phyloP scores from a whole-genome alignment of 352 stramenopile species.

The Pythium phragmiticola region DNA sequence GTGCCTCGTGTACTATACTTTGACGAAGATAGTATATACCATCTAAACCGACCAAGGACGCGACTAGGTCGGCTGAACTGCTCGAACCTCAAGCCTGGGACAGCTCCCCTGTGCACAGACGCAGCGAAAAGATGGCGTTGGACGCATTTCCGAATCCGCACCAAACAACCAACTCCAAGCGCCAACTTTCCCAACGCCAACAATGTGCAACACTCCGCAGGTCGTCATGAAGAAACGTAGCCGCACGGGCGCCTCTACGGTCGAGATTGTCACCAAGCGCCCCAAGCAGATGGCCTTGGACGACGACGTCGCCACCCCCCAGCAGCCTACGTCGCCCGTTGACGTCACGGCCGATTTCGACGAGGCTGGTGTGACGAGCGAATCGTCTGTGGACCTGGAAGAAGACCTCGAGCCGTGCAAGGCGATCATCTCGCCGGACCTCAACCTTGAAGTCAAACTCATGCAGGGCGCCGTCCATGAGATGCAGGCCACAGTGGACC shows the following conservation, averaged over 20 bases:
- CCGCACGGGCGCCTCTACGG: constrained; percentile 1
- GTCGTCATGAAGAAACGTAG: constrained; percentile 22
- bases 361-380: constrained; percentile 5
- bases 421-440: constrained; percentile 13
- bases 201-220: constrained; percentile 13
- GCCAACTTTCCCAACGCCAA: not conserved
- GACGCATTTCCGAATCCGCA: not conserved
- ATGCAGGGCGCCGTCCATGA: constrained; percentile 27
- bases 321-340: constrained; percentile 13
- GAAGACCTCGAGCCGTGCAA: not conserved
- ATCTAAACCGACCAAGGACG: not conserved
- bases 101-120: too few species aligned
- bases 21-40: constrained; percentile 1
- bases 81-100: not conserved
- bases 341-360: constrained; percentile 16
- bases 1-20: not conserved
- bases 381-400: constrained; percentile 17
- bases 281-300: constrained; percentile 23
- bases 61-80: not conserved
- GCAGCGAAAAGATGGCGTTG: too few species aligned
- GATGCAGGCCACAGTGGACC: constrained; percentile 23
- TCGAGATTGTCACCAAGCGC: constrained; percentile 20
- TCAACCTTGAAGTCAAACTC: constrained; percentile 29
- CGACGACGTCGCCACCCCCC: not conserved
- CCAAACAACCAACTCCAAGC: not conserved